phyloP scores from a whole-genome alignment of 176 grass and related monocot species.

The Tillandsia leiboldiana region DNA sequence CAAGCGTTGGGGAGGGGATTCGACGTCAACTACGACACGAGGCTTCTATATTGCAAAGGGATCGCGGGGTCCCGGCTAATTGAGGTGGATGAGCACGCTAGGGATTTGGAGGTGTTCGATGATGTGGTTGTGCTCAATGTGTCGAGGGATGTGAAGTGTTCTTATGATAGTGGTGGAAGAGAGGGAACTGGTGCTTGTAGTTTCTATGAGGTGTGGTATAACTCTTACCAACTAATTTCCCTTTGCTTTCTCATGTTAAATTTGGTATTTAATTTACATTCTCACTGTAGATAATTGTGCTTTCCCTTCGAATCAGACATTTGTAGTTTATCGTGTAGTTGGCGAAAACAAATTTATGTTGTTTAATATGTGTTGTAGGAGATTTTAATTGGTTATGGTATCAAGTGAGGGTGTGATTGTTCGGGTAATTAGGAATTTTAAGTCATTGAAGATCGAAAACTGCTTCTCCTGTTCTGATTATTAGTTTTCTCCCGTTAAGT shows the following conservation, averaged over 20 bases:
- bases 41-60: conserved; percentile 55
- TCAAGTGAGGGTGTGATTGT: no score
- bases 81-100: conserved; percentile 24
- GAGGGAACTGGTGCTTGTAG: conserved; percentile 30
- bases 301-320: no score
- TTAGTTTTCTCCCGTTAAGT: no score
- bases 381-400: no score
- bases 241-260: not conserved
- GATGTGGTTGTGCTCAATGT: conserved; percentile 22
- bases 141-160: conserved; percentile 32
- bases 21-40: conserved; percentile 41
- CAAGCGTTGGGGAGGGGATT: conserved; percentile 43
- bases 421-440: no score
- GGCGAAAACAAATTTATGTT: no score
- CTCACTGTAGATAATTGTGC: no score
- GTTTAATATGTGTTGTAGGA: conserved; percentile 1
- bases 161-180: conserved; percentile 3
- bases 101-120: conserved; percentile 27
- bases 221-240: conserved; percentile 4
- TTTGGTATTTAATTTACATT: not conserved
- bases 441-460: no score
- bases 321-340: not conserved
- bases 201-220: conserved; percentile 35
- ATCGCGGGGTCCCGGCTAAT: conserved; percentile 24
- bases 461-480: no score